Percentiles rank a stretch among this genome's conserved stretches.
phyloP scores from a whole-genome alignment of 2,329 filamentous ascomycete species.

The Fusarium virguliforme region DNA sequence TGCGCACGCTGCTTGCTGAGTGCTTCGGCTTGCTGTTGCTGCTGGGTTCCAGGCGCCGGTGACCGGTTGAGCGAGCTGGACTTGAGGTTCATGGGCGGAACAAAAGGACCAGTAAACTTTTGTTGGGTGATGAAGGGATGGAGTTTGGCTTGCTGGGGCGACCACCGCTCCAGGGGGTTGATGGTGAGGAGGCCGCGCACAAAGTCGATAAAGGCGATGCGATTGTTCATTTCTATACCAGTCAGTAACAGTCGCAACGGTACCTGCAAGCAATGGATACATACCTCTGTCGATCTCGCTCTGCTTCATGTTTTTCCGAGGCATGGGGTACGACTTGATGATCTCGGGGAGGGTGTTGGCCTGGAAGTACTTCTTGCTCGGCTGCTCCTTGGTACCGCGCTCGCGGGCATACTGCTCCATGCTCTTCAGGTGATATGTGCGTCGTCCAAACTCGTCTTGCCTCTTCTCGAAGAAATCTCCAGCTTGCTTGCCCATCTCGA shows the following conservation, averaged over 20 bases:
- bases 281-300: slow-evolving; percentile 95
- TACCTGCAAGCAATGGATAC: not conserved
- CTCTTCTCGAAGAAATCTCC: slow-evolving; percentile 97
- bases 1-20: slow-evolving; percentile 92
- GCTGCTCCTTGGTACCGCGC: slow-evolving; percentile 96
- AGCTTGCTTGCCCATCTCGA: slow-evolving; percentile 98
- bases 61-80: slow-evolving; percentile 88
- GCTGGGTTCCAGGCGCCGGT: slow-evolving; percentile 92
- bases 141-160: slow-evolving; percentile 95
- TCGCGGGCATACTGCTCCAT: slow-evolving; percentile 99
- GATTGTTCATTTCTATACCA: slow-evolving; percentile 93
- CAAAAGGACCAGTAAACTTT: slow-evolving; percentile 96
- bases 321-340: slow-evolving; percentile 98
- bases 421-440: slow-evolving; percentile 92
- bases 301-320: slow-evolving; percentile 99
- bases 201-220: slow-evolving; percentile 97
- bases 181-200: slow-evolving; percentile 93
- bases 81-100: slow-evolving; percentile 97
- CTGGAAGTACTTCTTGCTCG: slow-evolving; percentile 99
- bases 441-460: slow-evolving; percentile 91
- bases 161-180: slow-evolving; percentile 97
- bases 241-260: slow-evolving; percentile 26
- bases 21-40: slow-evolving; percentile 95
- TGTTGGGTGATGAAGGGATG: slow-evolving; percentile 99
- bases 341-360: slow-evolving; percentile 95